These are phyloP conservation scores for Aotearoamyces nothofagi DNA, from an alignment of 2,329 filamentous ascomycete genomes.

Conservation along the genomic window DNA sequence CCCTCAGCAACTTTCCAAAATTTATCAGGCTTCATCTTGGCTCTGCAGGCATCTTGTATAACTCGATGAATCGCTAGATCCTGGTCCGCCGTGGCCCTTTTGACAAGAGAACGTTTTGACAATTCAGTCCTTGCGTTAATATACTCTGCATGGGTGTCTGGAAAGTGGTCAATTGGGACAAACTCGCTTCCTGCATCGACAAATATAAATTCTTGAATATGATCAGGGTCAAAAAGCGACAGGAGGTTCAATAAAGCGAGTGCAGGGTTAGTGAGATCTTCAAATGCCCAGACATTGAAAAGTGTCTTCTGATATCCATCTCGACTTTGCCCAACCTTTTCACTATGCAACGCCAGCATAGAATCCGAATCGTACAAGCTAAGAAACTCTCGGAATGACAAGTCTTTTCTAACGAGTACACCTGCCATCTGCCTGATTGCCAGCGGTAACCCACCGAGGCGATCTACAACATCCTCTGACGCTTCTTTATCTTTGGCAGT, in stretches of 20 bases:
- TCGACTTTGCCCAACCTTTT: not conserved
- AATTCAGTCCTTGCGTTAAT: not conserved
- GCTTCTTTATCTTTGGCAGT: not conserved
- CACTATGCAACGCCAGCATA: too few species aligned
- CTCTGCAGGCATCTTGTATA: not conserved
- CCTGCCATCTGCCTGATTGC: constrained; percentile 6
- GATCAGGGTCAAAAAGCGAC: not conserved
- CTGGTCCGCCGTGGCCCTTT: not conserved
- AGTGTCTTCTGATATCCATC: not conserved
- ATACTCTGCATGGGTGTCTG: not conserved
- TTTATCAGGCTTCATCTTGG: not conserved
- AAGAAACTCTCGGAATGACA: constrained; percentile 2
- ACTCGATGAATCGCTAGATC: not conserved
- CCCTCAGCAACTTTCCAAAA: not conserved
- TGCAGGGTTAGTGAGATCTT: not conserved
- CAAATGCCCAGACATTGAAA: not conserved
- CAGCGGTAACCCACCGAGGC: constrained; percentile 4
- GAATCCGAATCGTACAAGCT: not conserved
- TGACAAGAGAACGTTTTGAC: not conserved
- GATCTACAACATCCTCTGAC: not conserved
- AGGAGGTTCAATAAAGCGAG: not conserved
- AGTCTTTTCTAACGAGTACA: constrained; percentile 2
- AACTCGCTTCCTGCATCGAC: not conserved
- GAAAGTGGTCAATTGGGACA: not conserved
- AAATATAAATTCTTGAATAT: not conserved